These are phyloP conservation scores for Trichopus zeylanicus DNA, from an alignment of 116 monocot genomes.

Conservation along the genomic window DNA sequence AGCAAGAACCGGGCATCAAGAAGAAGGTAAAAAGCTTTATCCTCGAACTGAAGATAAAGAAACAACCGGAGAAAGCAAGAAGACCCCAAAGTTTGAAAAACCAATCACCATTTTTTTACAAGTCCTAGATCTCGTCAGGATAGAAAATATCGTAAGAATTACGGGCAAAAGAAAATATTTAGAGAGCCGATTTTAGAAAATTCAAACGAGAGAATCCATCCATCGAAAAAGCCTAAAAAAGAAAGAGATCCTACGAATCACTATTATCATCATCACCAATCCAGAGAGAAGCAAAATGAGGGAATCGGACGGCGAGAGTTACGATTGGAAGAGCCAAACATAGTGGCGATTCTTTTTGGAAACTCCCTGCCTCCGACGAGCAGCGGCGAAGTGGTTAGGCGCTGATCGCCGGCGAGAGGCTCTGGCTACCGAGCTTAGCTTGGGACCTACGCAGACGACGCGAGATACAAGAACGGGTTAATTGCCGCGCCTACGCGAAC, in stretches of 20 bases:
- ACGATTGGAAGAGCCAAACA: conserved; percentile 14
- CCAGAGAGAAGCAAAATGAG: background rate
- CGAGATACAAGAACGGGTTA: too few species aligned
- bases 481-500: too few species aligned
- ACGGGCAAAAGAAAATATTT: too few species aligned
- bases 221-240: background rate
- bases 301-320: background rate
- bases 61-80: background rate
- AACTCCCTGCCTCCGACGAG: background rate
- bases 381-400: background rate
- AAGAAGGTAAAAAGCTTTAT: background rate
- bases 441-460: too few species aligned
- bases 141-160: too few species aligned
- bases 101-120: background rate
- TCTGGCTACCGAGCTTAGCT: too few species aligned
- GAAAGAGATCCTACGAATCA: background rate
- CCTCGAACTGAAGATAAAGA: background rate
- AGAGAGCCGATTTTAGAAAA: too few species aligned
- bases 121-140: too few species aligned
- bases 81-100: background rate
- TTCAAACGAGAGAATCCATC: background rate
- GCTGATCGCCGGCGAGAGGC: background rate
- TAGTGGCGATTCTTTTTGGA: background rate
- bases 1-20: background rate
- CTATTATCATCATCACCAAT: too few species aligned